These are phyloP conservation scores for Dillenia suffruticosa DNA, from an alignment of 164 flowering plant species.

Conservation along the genomic window DNA sequence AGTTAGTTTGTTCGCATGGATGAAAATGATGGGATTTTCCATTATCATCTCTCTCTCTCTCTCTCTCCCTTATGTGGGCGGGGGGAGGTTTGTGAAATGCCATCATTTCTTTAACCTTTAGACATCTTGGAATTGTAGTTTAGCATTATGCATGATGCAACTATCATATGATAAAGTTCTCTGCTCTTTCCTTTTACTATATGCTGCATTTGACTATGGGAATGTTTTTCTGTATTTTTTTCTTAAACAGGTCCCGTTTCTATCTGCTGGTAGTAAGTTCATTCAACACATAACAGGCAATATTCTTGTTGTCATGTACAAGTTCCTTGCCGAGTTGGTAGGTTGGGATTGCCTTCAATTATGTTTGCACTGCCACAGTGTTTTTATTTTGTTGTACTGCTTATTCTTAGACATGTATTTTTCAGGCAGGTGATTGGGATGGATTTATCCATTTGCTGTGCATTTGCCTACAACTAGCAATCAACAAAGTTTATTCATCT, in stretches of 20 bases:
- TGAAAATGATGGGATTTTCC: not conserved
- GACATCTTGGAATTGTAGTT: no score
- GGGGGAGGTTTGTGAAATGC: no score
- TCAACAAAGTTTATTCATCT: slow-evolving; percentile 22
- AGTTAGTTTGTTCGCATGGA: no score
- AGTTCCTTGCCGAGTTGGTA: slow-evolving; percentile 46
- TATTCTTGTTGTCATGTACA: slow-evolving; percentile 41
- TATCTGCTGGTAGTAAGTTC: slow-evolving; percentile 36
- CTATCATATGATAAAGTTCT: not conserved
- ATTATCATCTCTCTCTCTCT: no score
- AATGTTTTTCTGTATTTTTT: slow-evolving; percentile 1
- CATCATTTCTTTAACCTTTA: no score
- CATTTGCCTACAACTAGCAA: slow-evolving; percentile 33
- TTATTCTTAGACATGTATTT: slow-evolving; percentile 8
- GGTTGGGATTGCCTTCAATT: slow-evolving; percentile 11
- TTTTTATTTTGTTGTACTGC: not conserved
- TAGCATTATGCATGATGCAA: not conserved
- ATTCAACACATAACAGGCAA: slow-evolving; percentile 55
- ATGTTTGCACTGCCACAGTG: not conserved
- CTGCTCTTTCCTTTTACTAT: not conserved
- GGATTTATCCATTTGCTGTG: slow-evolving; percentile 38
- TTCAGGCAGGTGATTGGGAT: slow-evolving; percentile 55
- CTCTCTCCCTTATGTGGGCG: no score
- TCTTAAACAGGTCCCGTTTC: slow-evolving; percentile 41
- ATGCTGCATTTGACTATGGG: not conserved